Base-by-base conservation (phyloP, 495 filamentous ascomycete genomes). In the Melanomma pulvis-pyrius region DNA sequence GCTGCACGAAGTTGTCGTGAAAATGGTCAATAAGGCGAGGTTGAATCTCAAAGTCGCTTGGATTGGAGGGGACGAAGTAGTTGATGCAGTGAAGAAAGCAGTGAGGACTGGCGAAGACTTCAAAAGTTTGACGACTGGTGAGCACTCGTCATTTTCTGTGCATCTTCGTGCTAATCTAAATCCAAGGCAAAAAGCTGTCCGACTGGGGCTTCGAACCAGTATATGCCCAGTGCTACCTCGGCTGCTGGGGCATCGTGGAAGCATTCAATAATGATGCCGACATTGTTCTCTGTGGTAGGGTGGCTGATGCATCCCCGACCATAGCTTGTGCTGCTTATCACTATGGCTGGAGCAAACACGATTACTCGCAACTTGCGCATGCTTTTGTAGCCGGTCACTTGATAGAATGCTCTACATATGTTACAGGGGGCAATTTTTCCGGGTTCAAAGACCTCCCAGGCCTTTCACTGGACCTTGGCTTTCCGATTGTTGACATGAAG, bases 381-480 rank as follows among this genome's bases (percentile, higher is more conserved):
- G 59, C 60, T 28, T 47, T 75, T 32, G 61, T 75, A 7, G 74
- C 74, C 13, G 74, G 74, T 13, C 74, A 75, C 52, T 41, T 75
- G n/a, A 73, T 74, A 55, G 74, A 75, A 58, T 75, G 74, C 56
- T 57, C 61, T 2, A 54, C 72, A 21, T 73, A 74, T 51, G 67
- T 63, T 11, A 71, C 67, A 46, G 72, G 54, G 8, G 63, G 54
- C 1, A 64, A 59, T 54, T 68, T 44, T 34, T 62, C 34, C 48
- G 59, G 56, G 21, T 68, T 22, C 25, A 46, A 30, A 22, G 54
- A 59, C 21, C 54, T 63, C 46, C 36, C 36, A 2, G 24, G 22
- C 1, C 1, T 50, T 0, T 25, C 49, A 12, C 44, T 51, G 46
- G 26, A 29, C n/a, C 9, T 60, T 19, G 63, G 63, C 21, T 65